These are phyloP conservation scores for Cyclotella cryptica DNA, from an alignment of 108 stramenopile species.

Conservation along the genomic window DNA sequence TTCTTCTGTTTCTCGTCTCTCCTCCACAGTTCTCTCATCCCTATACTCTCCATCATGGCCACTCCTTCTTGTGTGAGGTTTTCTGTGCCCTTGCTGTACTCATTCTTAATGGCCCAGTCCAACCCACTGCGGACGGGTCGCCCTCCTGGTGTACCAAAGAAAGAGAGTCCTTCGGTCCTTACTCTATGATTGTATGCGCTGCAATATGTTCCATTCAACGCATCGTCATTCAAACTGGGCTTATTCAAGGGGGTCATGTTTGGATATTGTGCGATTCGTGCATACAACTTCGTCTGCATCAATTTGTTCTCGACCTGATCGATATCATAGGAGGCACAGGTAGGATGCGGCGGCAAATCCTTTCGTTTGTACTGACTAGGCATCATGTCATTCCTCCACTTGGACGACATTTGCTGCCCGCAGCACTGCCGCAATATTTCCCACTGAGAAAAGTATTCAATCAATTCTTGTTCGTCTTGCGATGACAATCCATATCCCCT, in stretches of 20 bases:
- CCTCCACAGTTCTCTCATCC: slow-evolving; percentile 6
- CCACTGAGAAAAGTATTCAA: slow-evolving; percentile 48
- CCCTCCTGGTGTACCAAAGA: slow-evolving; percentile 43
- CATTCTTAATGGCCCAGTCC: slow-evolving; percentile 35
- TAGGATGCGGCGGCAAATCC: slow-evolving; percentile 33
- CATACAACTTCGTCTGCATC: slow-evolving; percentile 34
- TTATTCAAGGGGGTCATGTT: slow-evolving; percentile 43
- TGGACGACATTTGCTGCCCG: slow-evolving; percentile 48
- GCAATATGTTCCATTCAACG: slow-evolving; percentile 53
- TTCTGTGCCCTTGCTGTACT: slow-evolving; percentile 13
- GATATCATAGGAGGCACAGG: slow-evolving; percentile 41
- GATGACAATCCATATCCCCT: slow-evolving; percentile 30
- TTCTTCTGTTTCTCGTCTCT: slow-evolving; percentile 25
- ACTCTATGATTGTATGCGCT: slow-evolving; percentile 45
- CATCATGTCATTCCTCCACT: slow-evolving; percentile 51
- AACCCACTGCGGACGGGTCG: slow-evolving; percentile 27
- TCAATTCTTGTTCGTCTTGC: slow-evolving; percentile 10
- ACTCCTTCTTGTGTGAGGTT: slow-evolving; percentile 17
- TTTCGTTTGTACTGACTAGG: slow-evolving; percentile 30
- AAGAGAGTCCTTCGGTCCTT: slow-evolving; percentile 27
- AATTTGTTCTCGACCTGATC: slow-evolving; percentile 34
- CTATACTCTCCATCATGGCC: neutral
- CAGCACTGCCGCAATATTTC: slow-evolving; percentile 56
- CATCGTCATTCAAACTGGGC: slow-evolving; percentile 38
- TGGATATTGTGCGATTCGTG: slow-evolving; percentile 20